Conservation (phyloP, 2,329 filamentous ascomycete species). For the Periglandula ipomoeae region DNA sequence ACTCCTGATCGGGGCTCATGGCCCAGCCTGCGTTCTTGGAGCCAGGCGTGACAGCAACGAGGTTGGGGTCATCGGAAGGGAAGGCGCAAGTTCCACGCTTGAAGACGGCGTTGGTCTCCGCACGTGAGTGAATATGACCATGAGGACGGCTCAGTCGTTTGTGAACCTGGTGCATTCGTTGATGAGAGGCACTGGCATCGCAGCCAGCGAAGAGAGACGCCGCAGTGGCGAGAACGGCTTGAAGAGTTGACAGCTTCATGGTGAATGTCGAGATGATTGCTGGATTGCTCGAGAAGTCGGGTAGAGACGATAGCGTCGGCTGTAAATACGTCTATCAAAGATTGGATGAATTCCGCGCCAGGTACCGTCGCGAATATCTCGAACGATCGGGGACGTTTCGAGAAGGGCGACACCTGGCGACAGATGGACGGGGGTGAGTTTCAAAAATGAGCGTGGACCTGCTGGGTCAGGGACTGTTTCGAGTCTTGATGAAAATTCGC, state of each 20-base stretch:
- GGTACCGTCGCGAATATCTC: not conserved
- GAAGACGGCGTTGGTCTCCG: constrained; percentile 24
- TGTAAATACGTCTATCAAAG: constrained; percentile 3
- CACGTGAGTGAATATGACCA: constrained; percentile 12
- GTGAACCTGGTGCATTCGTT: constrained; percentile 29
- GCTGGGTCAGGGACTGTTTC: not conserved
- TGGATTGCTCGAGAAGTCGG: not conserved
- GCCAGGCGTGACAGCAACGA: constrained; percentile 59
- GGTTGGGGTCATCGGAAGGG: constrained; percentile 50
- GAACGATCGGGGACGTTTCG: not conserved
- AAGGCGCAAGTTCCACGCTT: constrained; percentile 55
- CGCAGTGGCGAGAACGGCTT: constrained; percentile 40
- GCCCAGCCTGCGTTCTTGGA: constrained; percentile 66
- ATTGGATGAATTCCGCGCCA: not conserved
- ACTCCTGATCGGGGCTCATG: constrained; percentile 66
- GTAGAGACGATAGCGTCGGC: not conserved
- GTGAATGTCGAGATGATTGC: constrained; percentile 9
- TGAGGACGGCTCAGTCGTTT: constrained; percentile 21
- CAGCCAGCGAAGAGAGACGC: constrained; percentile 32
- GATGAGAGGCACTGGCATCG: constrained; percentile 23
- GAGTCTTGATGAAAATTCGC: not conserved
- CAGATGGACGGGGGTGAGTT: not conserved
- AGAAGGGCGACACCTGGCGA: constrained; percentile 2
- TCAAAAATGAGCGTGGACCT: not conserved
- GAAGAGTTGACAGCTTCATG: constrained; percentile 46